Evolutionary conservation across 441 rosid species (phyloP), one percentile per base, ranked within the genome.

Genomic region (Mallotus japonicus): DNA sequence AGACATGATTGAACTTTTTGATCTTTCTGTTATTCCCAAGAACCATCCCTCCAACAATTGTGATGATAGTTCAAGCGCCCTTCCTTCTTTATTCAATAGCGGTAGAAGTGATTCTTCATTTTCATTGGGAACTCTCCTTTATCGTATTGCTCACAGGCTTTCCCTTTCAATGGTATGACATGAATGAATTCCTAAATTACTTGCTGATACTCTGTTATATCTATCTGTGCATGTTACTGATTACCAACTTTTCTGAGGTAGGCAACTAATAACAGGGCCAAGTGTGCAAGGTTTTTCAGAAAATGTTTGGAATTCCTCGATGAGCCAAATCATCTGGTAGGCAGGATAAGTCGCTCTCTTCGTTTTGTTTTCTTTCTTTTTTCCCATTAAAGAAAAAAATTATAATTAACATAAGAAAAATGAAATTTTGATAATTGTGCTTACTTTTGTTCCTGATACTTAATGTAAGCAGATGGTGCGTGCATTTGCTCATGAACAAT

Each of bases 401-500:
- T 28, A 28, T 28, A 28, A 28, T 28, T 28, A 28, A 28, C 32
- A 28, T 1, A 28, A 28, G 32, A 28, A 51, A 32, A 56, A 42
- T 8, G 46, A 42, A 78, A 28, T 1, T 1, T 10, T 53, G 19
- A 20, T 56, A n/a, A 4, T 53, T 6, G 28, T 51, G 8, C 20
- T 42, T 63, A 17, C 50, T 55, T 28, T 57, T 28, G 53, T 12
- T 47, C 14, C 1, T 79, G 70, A 67, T 73, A 49, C 68, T 78
- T 72, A 28, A 34, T 79, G 66, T 77, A 56, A 75, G 70, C 79
- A 95, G 97, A 96, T 92, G 71, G 92, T 95, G 47, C 96, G 99
- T 47, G 97, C 99, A 65, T 85, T 77, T 76, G 99, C 99, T 73
- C 99, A 95, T 71, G 99, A 95, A 75, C 97, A 95, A 76, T 95